Percentiles rank a stretch among this genome's conserved stretches.
phyloP scores from a whole-genome alignment of 106 monocot species.

The Dioscorea alata region DNA sequence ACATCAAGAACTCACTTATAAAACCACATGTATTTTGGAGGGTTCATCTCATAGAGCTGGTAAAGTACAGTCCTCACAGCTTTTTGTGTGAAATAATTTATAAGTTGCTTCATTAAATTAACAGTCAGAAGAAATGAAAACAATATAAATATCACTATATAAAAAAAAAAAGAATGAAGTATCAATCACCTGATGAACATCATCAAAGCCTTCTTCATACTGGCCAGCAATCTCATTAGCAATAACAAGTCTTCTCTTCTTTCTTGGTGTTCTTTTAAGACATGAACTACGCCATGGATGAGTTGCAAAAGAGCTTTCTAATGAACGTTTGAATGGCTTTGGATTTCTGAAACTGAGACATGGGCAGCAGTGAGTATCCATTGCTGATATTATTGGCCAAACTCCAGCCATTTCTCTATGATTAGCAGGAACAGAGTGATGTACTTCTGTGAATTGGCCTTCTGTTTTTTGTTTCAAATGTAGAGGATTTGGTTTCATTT shows the following conservation, averaged over 20 bases:
- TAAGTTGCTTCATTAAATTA: constrained; percentile 52
- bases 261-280: constrained; percentile 16
- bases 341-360: too few relatives aligned
- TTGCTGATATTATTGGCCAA: too few relatives aligned
- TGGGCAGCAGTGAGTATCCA: too few relatives aligned
- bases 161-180: background rate
- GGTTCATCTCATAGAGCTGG: constrained; percentile 99
- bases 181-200: constrained; percentile 52
- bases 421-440: too few relatives aligned
- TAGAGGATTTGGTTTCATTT: too few relatives aligned
- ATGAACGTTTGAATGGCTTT: too few relatives aligned
- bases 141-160: too few relatives aligned
- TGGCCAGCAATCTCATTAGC: constrained; percentile 64
- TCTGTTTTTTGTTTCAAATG: too few relatives aligned
- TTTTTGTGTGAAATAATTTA: constrained; percentile 85
- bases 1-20: constrained; percentile 48
- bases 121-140: too few relatives aligned
- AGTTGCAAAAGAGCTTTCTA: too few relatives aligned
- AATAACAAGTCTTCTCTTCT: constrained; percentile 19
- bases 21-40: constrained; percentile 87
- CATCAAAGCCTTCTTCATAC: constrained; percentile 81
- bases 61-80: constrained; percentile 81
- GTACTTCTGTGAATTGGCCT: too few relatives aligned
- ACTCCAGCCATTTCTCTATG: too few relatives aligned
- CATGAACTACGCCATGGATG: background rate